Percentiles rank a stretch among this genome's conserved stretches.
Evolutionary conservation across 163 green algal genomes (phyloP).

Genomic region (Scenedesmus sp.): DNA sequence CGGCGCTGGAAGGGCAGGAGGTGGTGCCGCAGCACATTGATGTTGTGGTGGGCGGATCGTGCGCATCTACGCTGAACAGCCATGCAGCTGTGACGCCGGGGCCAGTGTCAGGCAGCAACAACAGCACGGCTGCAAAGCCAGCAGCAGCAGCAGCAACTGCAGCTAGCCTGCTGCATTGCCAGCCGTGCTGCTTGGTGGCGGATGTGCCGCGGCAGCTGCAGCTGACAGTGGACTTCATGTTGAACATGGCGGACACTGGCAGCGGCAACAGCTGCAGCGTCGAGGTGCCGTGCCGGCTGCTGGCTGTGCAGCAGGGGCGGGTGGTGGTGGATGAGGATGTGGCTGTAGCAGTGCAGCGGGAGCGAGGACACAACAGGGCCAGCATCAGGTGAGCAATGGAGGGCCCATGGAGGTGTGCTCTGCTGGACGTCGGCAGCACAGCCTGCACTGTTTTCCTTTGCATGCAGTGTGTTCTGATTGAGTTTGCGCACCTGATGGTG

Average conservation of each 20-base stretch:
- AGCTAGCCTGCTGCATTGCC: background rate
- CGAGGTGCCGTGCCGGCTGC: background rate
- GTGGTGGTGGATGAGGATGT: background rate
- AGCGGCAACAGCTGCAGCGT: background rate
- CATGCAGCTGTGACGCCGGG: too few relatives aligned
- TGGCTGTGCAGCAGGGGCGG: background rate
- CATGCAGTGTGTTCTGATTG: too few relatives aligned
- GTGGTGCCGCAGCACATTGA: background rate
- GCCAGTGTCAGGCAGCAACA: background rate
- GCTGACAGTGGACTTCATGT: background rate
- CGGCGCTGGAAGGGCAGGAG: background rate
- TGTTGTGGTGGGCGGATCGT: background rate
- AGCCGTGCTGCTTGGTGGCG: slow-evolving; percentile 24
- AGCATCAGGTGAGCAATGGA: background rate
- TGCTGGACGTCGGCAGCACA: background rate
- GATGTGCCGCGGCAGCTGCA: background rate
- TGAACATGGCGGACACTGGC: background rate
- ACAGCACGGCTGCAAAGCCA: background rate
- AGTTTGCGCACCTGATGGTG: too few relatives aligned
- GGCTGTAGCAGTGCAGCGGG: background rate
- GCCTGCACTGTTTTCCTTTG: background rate
- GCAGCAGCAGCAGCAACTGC: background rate
- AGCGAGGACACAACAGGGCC: background rate
- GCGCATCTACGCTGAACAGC: background rate
- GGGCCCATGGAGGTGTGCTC: too few relatives aligned